Evolutionary conservation across 2,329 filamentous ascomycete genomes (phyloP).

Genomic region (Tolypocladium amazonense): DNA sequence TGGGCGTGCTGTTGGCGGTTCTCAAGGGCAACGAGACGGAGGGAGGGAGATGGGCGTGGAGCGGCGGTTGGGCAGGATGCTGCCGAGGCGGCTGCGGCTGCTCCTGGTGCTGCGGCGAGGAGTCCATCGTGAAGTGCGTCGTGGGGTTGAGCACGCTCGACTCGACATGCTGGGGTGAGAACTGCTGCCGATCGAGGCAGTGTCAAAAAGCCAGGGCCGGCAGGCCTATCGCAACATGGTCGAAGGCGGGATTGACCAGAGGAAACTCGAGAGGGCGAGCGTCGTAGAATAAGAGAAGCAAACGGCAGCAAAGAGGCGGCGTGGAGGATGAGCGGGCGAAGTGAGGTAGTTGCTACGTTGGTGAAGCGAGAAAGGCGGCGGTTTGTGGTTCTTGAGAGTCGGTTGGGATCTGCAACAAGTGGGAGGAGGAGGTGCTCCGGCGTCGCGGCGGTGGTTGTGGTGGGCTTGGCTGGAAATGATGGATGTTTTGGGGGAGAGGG

Average conservation of each 20-base stretch:
- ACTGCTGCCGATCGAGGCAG: constrained; percentile 1
- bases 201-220: constrained; percentile 3
- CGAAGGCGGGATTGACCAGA: neutral
- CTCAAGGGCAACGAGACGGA: constrained; percentile 31
- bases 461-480: neutral
- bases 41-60: constrained; percentile 20
- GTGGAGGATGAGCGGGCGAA: neutral
- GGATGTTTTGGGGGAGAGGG: neutral
- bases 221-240: constrained; percentile 8
- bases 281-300: neutral
- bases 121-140: constrained; percentile 7
- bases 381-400: neutral
- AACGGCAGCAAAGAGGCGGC: neutral
- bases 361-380: neutral
- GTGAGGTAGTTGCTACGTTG: neutral
- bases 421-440: neutral
- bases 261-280: neutral
- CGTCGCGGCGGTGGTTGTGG: neutral
- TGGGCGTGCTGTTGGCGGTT: constrained; percentile 45
- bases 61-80: constrained; percentile 9
- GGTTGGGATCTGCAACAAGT: constrained; percentile 1
- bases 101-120: constrained; percentile 3
- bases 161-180: constrained; percentile 7
- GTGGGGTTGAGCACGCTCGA: constrained; percentile 1
- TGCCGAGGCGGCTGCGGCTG: constrained; percentile 2